These are phyloP conservation scores for Leccinum uliginosum DNA, from an alignment of 768 basidiomycete species.

Conservation along the genomic window DNA sequence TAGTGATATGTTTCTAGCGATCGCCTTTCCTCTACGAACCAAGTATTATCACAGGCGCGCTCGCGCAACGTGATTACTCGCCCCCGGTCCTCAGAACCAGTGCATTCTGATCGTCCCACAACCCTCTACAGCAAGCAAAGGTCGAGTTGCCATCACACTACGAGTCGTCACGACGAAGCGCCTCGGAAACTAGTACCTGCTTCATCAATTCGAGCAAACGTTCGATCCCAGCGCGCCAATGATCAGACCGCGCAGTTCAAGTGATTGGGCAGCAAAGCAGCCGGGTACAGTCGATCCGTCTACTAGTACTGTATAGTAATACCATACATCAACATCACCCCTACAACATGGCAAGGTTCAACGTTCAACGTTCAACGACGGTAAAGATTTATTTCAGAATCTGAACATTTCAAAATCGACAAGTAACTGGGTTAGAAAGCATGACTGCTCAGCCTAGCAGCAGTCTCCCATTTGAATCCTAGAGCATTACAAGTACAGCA, in stretches of 20 bases:
- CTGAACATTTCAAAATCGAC: not conserved
- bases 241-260: no score
- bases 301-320: no score
- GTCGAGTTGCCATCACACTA: not conserved
- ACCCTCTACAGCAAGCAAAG: not conserved
- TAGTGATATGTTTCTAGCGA: not conserved
- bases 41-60: not conserved
- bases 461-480: no score
- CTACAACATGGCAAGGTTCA: no score
- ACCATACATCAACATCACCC: not conserved
- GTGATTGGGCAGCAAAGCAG: not conserved
- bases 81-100: not conserved
- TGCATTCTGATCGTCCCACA: not conserved
- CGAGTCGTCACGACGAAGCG: not conserved
- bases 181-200: not conserved
- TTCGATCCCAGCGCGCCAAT: no score
- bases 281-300: no score
- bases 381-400: no score
- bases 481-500: no score
- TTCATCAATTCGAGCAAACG: no score
- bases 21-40: not conserved
- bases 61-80: not conserved
- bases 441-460: no score
- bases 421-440: not conserved
- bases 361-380: no score